These are phyloP conservation scores for Neurospora africana DNA, from an alignment of 495 filamentous ascomycete species.

Conservation along the genomic window DNA sequence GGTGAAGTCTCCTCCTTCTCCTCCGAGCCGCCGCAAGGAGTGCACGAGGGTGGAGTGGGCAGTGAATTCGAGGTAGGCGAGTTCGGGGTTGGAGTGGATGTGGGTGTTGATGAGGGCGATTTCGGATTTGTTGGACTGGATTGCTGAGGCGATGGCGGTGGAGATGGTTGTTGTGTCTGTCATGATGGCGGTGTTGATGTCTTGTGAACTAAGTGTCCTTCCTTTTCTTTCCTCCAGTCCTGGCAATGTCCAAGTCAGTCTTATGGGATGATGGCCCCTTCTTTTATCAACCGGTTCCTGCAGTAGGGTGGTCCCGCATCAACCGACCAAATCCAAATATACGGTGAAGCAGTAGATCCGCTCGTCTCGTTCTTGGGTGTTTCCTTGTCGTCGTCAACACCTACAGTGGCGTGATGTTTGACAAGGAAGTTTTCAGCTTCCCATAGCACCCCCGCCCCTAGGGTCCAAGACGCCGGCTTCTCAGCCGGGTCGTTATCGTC, in stretches of 20 bases:
- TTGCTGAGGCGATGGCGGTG: conserved; percentile 9
- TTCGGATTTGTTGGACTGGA: conserved; percentile 12
- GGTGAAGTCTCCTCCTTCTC: too few relatives aligned
- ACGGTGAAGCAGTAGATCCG: background rate
- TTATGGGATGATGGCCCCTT: background rate
- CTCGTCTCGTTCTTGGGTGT: background rate
- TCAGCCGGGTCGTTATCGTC: background rate
- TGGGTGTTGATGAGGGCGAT: conserved; percentile 38
- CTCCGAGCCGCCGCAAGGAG: conserved; percentile 22
- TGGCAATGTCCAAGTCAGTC: background rate
- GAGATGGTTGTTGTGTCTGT: conserved; percentile 9
- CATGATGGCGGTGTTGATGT: background rate
- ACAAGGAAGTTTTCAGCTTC: background rate
- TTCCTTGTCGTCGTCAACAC: background rate
- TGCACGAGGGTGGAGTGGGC: conserved; percentile 43
- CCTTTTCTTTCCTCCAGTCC: too few relatives aligned
- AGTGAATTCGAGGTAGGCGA: conserved; percentile 42
- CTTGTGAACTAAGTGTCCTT: background rate
- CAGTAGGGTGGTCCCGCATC: background rate
- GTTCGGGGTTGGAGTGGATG: conserved; percentile 43
- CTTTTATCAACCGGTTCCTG: background rate
- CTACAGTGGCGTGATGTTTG: background rate
- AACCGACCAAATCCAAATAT: background rate
- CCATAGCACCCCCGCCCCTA: background rate
- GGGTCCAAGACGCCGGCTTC: background rate